These are phyloP conservation scores for Sanghuangporus baumii DNA, from an alignment of 1,284 basidiomycete genomes.

Conservation along the genomic window DNA sequence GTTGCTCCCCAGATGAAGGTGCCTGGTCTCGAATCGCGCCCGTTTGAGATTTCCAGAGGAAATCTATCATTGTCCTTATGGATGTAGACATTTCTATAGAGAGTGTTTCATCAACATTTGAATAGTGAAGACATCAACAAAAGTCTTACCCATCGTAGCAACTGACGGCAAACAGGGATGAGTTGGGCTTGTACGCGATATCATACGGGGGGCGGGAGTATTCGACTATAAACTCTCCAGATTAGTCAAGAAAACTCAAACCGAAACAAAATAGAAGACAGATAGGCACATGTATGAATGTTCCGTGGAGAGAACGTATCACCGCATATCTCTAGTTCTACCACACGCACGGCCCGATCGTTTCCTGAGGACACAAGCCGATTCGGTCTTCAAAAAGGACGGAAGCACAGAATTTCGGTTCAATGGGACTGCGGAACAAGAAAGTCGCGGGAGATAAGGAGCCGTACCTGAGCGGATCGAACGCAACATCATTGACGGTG, in stretches of 20 bases:
- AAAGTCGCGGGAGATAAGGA: not conserved
- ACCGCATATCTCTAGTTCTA: constrained; percentile 26
- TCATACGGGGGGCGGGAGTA: constrained; percentile 27
- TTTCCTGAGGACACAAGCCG: constrained; percentile 29
- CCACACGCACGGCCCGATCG: constrained; percentile 24
- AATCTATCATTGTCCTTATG: constrained; percentile 17
- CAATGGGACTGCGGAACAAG: not conserved
- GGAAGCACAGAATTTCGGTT: not conserved
- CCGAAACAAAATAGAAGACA: not conserved
- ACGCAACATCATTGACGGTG: constrained; percentile 27
- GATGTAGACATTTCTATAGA: constrained; percentile 3
- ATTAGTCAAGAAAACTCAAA: not conserved
- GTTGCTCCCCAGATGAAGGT: constrained; percentile 50
- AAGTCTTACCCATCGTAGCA: constrained; percentile 29
- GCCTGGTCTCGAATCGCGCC: constrained; percentile 30
- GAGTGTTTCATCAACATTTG: not conserved
- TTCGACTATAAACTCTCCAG: constrained; percentile 19
- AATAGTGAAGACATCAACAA: not conserved
- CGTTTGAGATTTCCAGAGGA: constrained; percentile 12
- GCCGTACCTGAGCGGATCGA: constrained; percentile 30
- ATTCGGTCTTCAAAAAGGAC: constrained; percentile 11
- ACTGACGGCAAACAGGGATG: constrained; percentile 25
- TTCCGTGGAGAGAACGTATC: constrained; percentile 9
- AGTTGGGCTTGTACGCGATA: constrained; percentile 24
- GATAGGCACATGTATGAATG: constrained; percentile 8